A percentile compares a stretch with the other conserved stretches of the same genome.
These are phyloP conservation scores for Suillus cothurnatus DNA, from an alignment of 768 basidiomycete species.

Conservation along the genomic window DNA sequence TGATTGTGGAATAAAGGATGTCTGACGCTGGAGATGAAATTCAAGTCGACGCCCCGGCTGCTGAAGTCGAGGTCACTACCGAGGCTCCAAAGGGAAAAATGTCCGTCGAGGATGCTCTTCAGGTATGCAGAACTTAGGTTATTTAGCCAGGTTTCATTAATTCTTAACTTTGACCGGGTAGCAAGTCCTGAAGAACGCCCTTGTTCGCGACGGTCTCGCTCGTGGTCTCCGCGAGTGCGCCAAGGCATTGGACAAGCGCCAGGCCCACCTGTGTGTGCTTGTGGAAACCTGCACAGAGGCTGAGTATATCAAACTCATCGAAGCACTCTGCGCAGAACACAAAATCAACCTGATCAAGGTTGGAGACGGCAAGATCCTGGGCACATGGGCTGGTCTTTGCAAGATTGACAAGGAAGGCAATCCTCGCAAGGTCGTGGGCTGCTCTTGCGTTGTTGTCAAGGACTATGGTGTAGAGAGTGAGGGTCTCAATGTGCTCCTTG, in stretches of 20 bases:
- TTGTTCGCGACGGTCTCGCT: slow-evolving; percentile 97
- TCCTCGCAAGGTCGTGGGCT: slow-evolving; percentile 92
- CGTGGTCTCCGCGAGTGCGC: slow-evolving; percentile 97
- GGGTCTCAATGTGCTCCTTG: slow-evolving; percentile 90
- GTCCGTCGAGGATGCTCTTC: slow-evolving; percentile 92
- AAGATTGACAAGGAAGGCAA: slow-evolving; percentile 99
- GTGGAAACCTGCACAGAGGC: slow-evolving; percentile 99
- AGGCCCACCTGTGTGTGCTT: slow-evolving; percentile 97
- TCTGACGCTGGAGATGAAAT: slow-evolving; percentile 99
- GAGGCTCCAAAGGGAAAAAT: slow-evolving; percentile 96
- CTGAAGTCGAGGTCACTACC: slow-evolving; percentile 79
- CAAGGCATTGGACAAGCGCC: slow-evolving; percentile 98
- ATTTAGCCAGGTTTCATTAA: background rate
- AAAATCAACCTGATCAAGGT: slow-evolving; percentile 99
- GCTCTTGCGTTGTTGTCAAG: slow-evolving; percentile 96
- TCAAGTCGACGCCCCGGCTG: slow-evolving; percentile 63
- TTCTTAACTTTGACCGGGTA: slow-evolving; percentile 35
- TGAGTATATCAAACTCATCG: slow-evolving; percentile 99
- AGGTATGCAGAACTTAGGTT: slow-evolving; percentile 48
- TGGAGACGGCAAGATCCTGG: slow-evolving; percentile 96
- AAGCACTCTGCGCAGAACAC: slow-evolving; percentile 98
- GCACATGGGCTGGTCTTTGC: slow-evolving; percentile 98
- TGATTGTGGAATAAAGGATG: slow-evolving; percentile 53
- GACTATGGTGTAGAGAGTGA: slow-evolving; percentile 95
- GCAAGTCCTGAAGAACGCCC: slow-evolving; percentile 99